Conservation (phyloP, 1,139 yeast species). For the Zygoascus sp. region DNA sequence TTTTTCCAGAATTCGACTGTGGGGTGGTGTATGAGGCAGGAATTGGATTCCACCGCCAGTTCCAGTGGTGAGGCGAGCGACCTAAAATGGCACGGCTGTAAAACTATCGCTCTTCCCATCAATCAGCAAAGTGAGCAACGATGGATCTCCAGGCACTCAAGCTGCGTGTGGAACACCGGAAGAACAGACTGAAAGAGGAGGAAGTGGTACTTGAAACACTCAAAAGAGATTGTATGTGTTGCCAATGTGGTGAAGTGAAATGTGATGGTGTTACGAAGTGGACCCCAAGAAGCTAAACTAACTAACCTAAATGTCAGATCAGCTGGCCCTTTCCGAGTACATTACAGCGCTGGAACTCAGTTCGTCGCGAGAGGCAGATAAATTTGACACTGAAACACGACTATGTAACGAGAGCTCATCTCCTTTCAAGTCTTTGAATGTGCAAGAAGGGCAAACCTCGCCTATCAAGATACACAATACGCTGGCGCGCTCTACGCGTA, state of each 20-base stretch:
- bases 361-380: no score
- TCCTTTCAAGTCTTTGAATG: background rate
- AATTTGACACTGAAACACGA: no score
- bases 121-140: no score
- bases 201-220: background rate
- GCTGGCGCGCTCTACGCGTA: slow-evolving; percentile 1
- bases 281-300: no score
- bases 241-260: background rate
- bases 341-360: background rate
- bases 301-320: slow-evolving; percentile 1
- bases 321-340: background rate
- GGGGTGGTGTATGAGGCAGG: no score
- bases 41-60: no score
- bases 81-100: background rate
- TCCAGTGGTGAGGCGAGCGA: no score
- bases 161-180: background rate
- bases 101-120: background rate
- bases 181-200: background rate
- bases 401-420: background rate
- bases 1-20: no score
- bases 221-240: background rate
- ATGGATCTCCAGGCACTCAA: background rate
- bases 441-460: background rate
- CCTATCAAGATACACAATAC: background rate
- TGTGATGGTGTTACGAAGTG: background rate